Evolutionary conservation across 2,329 filamentous ascomycete species (phyloP).

Genomic region (Neophaeococcomyces aloes): DNA sequence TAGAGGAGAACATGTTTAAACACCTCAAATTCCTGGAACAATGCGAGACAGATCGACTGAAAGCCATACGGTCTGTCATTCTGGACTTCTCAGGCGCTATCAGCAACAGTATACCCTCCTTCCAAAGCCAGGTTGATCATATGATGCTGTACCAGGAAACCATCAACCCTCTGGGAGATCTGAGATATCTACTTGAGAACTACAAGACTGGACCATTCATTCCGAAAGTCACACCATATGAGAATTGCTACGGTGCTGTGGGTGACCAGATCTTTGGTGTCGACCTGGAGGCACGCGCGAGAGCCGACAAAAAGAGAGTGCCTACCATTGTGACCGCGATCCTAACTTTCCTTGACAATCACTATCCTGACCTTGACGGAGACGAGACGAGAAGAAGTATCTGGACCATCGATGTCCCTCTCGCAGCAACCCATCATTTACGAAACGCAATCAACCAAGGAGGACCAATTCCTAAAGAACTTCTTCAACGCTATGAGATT

Average conservation of each 20-base stretch:
- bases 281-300: constrained; percentile 86
- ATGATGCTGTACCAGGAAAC: constrained; percentile 99
- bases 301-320: constrained; percentile 90
- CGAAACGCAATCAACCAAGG: constrained; percentile 77
- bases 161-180: constrained; percentile 80
- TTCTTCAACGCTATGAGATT: constrained; percentile 81
- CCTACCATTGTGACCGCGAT: constrained; percentile 86
- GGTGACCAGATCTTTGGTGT: constrained; percentile 97
- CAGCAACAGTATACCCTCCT: constrained; percentile 91
- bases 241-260: constrained; percentile 98
- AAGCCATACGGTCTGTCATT: constrained; percentile 96
- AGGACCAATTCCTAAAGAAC: constrained; percentile 62
- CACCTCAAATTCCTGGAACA: constrained; percentile 94
- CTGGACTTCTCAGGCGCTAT: constrained; percentile 95
- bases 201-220: constrained; percentile 91
- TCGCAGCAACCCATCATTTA: constrained; percentile 74
- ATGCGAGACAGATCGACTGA: constrained; percentile 88
- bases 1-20: constrained; percentile 90
- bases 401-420: constrained; percentile 86
- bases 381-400: constrained; percentile 86
- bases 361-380: constrained; percentile 94
- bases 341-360: constrained; percentile 87
- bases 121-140: constrained; percentile 92
- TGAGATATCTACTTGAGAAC: constrained; percentile 90
- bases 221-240: constrained; percentile 83